Evolutionary conservation across 169 alveolate genomes (phyloP).

Genomic region (Cytauxzoon felis): DNA sequence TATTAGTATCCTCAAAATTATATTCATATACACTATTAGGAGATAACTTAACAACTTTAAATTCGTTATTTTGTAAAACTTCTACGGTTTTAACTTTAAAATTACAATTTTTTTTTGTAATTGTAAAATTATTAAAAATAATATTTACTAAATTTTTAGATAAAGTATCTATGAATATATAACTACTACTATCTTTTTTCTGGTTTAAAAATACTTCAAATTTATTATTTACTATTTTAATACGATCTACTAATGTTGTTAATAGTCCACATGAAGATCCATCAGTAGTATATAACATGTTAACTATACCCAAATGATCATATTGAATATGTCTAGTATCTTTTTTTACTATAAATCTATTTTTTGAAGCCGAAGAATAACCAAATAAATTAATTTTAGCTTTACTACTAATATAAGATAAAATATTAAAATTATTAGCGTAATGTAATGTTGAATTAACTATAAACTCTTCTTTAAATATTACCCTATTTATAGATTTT

Average conservation of each 20-base stretch:
- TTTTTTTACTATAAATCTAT: conserved; percentile 17
- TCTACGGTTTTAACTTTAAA: conserved; percentile 16
- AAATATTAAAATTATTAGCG: conserved; percentile 17
- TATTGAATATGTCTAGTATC: conserved; percentile 13
- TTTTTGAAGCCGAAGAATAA: conserved; percentile 7
- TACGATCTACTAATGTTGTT: not conserved
- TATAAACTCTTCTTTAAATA: conserved; percentile 29
- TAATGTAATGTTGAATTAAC: conserved; percentile 33
- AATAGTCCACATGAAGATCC: conserved; percentile 21
- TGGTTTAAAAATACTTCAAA: not conserved
- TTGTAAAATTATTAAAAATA: not conserved
- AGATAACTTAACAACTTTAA: conserved; percentile 15
- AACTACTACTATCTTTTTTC: conserved; percentile 8
- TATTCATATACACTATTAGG: too few relatives aligned
- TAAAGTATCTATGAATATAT: conserved; percentile 10
- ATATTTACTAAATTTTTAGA: not conserved
- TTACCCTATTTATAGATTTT: not conserved
- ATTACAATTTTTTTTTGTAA: conserved; percentile 8
- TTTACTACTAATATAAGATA: conserved; percentile 11
- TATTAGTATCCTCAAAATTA: too few relatives aligned
- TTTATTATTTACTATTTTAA: not conserved
- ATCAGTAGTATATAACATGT: conserved; percentile 10
- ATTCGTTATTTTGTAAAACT: conserved; percentile 30
- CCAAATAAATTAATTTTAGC: conserved; percentile 29
- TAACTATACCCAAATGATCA: conserved; percentile 4